These are phyloP conservation scores for Cercophora newfieldiana DNA, from an alignment of 495 filamentous ascomycete genomes.

Conservation along the genomic window DNA sequence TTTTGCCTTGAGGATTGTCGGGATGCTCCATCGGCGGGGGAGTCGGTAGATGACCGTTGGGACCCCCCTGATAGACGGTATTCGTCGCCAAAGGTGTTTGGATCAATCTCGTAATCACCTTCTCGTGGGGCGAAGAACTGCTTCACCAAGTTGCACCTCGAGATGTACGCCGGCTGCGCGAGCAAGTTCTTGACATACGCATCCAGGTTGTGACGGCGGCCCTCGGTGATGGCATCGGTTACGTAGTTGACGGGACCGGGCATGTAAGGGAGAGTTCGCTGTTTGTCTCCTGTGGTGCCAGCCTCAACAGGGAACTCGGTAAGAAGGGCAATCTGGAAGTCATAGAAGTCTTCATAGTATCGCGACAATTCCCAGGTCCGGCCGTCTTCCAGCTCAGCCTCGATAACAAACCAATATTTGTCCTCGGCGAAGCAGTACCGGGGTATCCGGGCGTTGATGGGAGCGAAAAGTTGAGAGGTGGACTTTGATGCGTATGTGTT, in stretches of 20 bases:
- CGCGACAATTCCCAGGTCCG: constrained; percentile 88
- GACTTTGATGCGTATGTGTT: constrained; percentile 40
- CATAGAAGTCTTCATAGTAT: constrained; percentile 98
- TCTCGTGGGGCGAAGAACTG: constrained; percentile 87
- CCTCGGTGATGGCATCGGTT: constrained; percentile 94
- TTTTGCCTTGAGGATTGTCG: constrained; percentile 74
- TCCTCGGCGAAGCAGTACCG: constrained; percentile 95
- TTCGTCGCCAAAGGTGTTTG: constrained; percentile 62
- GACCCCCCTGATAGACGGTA: constrained; percentile 70
- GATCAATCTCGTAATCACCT: constrained; percentile 90
- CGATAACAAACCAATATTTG: constrained; percentile 98
- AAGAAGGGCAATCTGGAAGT: constrained; percentile 93
- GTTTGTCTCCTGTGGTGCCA: constrained; percentile 72
- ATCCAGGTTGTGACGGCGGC: constrained; percentile 85
- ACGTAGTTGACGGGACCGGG: constrained; percentile 97
- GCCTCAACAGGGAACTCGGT: constrained; percentile 94
- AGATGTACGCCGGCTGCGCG: constrained; percentile 78
- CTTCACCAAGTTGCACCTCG: constrained; percentile 77
- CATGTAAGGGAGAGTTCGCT: constrained; percentile 94
- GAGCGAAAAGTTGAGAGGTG: constrained; percentile 48
- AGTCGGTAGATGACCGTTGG: constrained; percentile 65
- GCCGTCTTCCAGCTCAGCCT: constrained; percentile 87
- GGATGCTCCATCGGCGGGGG: constrained; percentile 57
- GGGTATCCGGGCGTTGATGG: constrained; percentile 78
- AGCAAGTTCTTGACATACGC: constrained; percentile 92